Evolutionary conservation across 2,329 filamentous ascomycete species (phyloP).

Genomic region (Microdochium trichocladiopsis): DNA sequence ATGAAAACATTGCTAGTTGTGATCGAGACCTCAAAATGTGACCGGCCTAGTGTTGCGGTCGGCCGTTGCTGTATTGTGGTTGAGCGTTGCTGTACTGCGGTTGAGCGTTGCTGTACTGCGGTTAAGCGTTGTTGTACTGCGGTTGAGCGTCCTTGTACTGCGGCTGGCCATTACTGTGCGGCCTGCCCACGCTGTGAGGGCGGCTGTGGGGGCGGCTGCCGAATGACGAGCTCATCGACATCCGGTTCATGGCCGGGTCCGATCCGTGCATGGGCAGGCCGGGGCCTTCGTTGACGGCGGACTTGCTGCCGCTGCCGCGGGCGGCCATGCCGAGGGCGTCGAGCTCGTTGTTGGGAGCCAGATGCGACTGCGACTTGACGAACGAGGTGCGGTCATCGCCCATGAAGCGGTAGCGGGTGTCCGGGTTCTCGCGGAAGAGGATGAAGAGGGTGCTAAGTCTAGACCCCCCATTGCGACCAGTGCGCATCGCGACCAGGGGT

Average conservation of each 20-base stretch:
- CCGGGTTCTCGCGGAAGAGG: conserved; percentile 86
- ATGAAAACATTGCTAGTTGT: not conserved
- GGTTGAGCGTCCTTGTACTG: not conserved
- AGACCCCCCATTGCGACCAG: too few relatives aligned
- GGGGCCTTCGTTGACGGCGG: not conserved
- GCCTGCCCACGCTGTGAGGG: not conserved
- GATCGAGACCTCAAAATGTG: too few relatives aligned
- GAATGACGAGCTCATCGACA: not conserved
- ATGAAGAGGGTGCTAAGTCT: conserved; percentile 66
- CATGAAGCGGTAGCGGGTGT: conserved; percentile 94
- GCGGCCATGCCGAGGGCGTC: conserved; percentile 86
- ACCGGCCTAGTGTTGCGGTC: too few relatives aligned
- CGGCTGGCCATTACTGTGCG: not conserved
- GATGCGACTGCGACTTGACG: conserved; percentile 88
- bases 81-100: not conserved
- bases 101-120: not conserved
- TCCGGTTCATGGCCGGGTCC: not conserved
- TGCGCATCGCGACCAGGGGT: too few relatives aligned
- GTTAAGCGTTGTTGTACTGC: too few relatives aligned
- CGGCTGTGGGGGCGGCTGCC: not conserved
- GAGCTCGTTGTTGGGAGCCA: conserved; percentile 72
- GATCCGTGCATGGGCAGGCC: not conserved
- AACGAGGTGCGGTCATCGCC: conserved; percentile 92
- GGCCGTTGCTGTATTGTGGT: not conserved
- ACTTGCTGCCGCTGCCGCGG: conserved; percentile 63